Conservation (phyloP, 2,329 filamentous ascomycete species). For the Monosporascus sp. region DNA sequence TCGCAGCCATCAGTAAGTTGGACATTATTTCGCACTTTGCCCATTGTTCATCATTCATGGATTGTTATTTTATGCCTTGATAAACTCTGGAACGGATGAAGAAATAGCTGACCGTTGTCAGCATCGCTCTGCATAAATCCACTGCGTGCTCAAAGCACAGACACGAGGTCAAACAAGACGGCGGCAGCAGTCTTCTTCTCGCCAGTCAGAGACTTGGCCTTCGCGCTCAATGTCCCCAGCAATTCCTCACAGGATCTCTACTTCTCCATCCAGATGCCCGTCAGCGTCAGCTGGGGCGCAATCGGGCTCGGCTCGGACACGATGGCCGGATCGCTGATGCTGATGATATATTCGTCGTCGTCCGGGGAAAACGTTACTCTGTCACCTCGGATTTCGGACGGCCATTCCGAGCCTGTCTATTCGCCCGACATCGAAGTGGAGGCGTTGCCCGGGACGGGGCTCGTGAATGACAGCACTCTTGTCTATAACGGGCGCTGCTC, state of each 20-base stretch:
- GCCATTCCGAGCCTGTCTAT: slow-evolving; percentile 47
- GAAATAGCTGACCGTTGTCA: not conserved
- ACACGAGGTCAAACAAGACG: slow-evolving; percentile 8
- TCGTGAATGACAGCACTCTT: slow-evolving; percentile 38
- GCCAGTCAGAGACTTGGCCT: slow-evolving; percentile 37
- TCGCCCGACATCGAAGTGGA: slow-evolving; percentile 37
- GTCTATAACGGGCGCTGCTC: slow-evolving; percentile 47
- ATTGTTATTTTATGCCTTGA: not conserved
- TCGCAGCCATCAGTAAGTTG: not conserved
- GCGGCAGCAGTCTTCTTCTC: slow-evolving; percentile 23
- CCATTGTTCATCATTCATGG: not conserved
- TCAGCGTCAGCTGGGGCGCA: slow-evolving; percentile 44
- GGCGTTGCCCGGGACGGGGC: slow-evolving; percentile 40
- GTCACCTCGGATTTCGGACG: slow-evolving; percentile 46
- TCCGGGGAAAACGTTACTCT: slow-evolving; percentile 47
- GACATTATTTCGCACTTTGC: not conserved
- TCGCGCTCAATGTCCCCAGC: slow-evolving; percentile 71
- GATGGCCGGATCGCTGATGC: slow-evolving; percentile 47
- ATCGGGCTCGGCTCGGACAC: slow-evolving; percentile 48
- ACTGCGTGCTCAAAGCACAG: slow-evolving; percentile 11
- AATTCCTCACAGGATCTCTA: slow-evolving; percentile 45
- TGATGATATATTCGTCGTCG: slow-evolving; percentile 47
- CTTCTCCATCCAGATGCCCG: slow-evolving; percentile 47
- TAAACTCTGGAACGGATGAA: no score
- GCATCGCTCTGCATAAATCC: slow-evolving; percentile 2